Percentiles rank a stretch among this genome's conserved stretches.
Conservation (phyloP, 306 rosid genomes). For the Luffa aegyptiaca region DNA sequence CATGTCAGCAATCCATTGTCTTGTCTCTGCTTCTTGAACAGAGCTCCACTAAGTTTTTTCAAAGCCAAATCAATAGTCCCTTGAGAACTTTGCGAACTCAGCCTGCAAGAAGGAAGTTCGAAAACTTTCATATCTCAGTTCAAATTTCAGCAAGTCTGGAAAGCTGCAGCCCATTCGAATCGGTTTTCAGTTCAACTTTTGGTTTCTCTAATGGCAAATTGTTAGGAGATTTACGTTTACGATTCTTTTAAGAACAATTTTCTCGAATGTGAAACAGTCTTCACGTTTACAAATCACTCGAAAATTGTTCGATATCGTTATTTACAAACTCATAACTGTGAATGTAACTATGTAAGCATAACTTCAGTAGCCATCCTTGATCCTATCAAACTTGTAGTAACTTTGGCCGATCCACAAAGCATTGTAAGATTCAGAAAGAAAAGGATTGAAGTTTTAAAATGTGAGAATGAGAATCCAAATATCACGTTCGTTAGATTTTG, state of each 20-base stretch:
- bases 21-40: background rate
- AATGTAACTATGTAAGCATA: background rate
- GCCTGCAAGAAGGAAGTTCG: constrained; percentile 35
- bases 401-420: too few relatives aligned
- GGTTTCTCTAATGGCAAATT: background rate
- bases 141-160: too few relatives aligned
- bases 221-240: background rate
- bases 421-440: too few relatives aligned
- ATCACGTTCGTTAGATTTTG: too few relatives aligned
- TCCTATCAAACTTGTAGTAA: background rate
- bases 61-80: constrained; percentile 35
- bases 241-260: background rate
- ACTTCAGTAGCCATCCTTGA: background rate
- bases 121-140: background rate
- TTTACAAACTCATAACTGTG: background rate
- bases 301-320: too few relatives aligned
- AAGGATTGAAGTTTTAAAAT: too few relatives aligned
- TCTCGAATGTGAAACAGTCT: too few relatives aligned
- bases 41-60: background rate
- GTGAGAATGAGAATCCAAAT: too few relatives aligned
- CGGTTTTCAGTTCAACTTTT: background rate
- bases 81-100: constrained; percentile 50
- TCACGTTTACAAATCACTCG: too few relatives aligned
- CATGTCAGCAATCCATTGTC: background rate
- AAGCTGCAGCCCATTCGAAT: background rate